These are phyloP conservation scores for Penicillium sp. DNA, from an alignment of 2,329 filamentous ascomycete genomes.

Conservation along the genomic window DNA sequence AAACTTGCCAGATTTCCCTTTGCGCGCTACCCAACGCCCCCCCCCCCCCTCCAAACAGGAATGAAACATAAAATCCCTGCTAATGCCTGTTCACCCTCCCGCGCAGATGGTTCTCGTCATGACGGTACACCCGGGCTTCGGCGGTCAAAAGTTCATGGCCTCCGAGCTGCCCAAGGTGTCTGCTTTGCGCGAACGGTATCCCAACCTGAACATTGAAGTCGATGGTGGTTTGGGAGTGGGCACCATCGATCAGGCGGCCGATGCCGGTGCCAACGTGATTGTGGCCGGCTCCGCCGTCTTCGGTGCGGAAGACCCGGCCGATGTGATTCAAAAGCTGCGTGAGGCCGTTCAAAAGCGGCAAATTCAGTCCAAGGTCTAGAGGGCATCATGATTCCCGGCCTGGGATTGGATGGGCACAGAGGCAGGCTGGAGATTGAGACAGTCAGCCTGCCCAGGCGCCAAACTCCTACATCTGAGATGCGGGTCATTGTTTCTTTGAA, in stretches of 20 bases:
- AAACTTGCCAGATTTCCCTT: neutral
- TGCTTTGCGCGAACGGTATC: constrained; percentile 75
- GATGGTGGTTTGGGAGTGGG: constrained; percentile 83
- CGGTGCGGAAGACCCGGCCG: constrained; percentile 77
- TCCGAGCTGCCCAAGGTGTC: constrained; percentile 90
- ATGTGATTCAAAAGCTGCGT: constrained; percentile 77
- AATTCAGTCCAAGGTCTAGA: constrained; percentile 8
- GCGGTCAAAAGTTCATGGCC: constrained; percentile 97
- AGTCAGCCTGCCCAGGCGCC: no score
- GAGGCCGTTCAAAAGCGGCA: constrained; percentile 65
- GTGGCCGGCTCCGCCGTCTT: constrained; percentile 96
- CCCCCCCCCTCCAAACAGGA: neutral
- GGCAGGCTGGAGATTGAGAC: no score
- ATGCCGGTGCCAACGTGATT: constrained; percentile 95
- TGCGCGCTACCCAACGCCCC: neutral
- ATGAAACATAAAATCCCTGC: neutral
- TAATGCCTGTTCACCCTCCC: constrained; percentile 1
- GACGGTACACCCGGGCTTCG: constrained; percentile 97
- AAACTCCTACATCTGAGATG: no score
- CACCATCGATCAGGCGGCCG: constrained; percentile 89
- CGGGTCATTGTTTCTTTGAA: no score
- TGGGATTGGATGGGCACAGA: no score
- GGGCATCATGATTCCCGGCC: neutral
- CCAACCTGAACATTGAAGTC: constrained; percentile 92
- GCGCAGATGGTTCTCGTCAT: constrained; percentile 92